Base-by-base conservation (phyloP, 2,329 filamentous ascomycete genomes). In the Penicillium psychrosexuale region DNA sequence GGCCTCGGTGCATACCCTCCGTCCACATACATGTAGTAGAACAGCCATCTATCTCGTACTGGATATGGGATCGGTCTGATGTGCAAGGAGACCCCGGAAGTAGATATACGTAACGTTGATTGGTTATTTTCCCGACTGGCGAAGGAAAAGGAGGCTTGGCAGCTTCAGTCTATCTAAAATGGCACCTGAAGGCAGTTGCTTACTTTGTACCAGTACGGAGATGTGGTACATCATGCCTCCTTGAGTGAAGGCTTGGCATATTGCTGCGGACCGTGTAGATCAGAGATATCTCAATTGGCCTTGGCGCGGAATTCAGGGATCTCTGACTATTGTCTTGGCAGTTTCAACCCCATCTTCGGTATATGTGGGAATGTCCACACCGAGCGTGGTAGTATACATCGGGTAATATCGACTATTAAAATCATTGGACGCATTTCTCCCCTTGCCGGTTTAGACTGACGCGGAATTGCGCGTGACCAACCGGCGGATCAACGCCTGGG, bases 381-480 rank as follows among this genome's bases (percentile, higher is more conserved):
- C 5, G 22, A 24, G 22, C 4, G 22, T 24, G 5, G 22, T 28
- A 33, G 5, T 3, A 8, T 8, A 36, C 9, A 17, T 17, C 22
- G 38, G 22, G 22, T 40, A 27, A 40, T 40, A 40, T 40, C 24
- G 19, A 40, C 7, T 28, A 28, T 17, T 19, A 17, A 17, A 37
- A 19, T 9, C 36, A 17, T 37, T 17, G 37, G 19, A 39, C 19
- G 19, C 19, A 40, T 40, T 40, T 40, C 38, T 24, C 40, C 24
- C 42, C 46, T 48, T 48, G 27, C 19, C 44, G 15, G 27, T 28
- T 45, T 33, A 40, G 47, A 53, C 58, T 50, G 55, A 57, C 39
- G 57, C 51, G 46, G 48, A 47, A 24, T 34, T 51, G 50, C 62
- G 58, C 61, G 62, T 65, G 62, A 65, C 61, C 58, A 42, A 61